Conservation (phyloP, 2,329 filamentous ascomycete genomes). For the Scytalidium sp. region DNA sequence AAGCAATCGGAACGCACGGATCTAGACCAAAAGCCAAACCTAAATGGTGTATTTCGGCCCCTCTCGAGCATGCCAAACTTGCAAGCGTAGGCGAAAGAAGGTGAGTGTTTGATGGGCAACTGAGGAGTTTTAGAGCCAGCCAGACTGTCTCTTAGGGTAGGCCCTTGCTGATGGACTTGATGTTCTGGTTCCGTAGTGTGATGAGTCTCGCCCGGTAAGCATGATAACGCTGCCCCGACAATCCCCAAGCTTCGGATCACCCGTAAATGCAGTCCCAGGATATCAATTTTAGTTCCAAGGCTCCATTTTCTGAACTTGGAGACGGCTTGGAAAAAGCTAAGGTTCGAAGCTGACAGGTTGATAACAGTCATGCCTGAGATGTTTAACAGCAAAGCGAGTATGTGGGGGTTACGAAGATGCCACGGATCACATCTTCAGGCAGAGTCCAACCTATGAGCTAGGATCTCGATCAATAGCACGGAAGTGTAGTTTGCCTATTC, state of each 20-base stretch:
- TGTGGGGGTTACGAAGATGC: conserved; percentile 15
- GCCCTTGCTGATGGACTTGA: neutral
- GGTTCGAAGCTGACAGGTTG: neutral
- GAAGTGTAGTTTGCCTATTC: conserved; percentile 18
- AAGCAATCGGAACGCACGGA: too few species aligned
- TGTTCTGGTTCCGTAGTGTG: conserved; percentile 14
- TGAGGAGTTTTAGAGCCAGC: too few species aligned
- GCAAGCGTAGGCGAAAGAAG: conserved; percentile 18
- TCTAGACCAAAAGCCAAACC: too few species aligned
- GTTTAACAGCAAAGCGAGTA: conserved; percentile 13
- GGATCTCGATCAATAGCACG: conserved; percentile 10
- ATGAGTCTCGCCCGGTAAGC: conserved; percentile 20
- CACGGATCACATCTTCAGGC: conserved; percentile 3
- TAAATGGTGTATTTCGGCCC: conserved; percentile 15
- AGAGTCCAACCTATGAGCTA: neutral
- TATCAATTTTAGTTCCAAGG: neutral
- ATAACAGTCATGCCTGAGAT: conserved; percentile 19
- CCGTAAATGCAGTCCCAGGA: neutral
- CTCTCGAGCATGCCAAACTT: conserved; percentile 20
- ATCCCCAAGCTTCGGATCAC: neutral
- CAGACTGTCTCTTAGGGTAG: neutral
- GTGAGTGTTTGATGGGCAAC: conserved; percentile 1
- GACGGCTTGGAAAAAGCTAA: too few species aligned
- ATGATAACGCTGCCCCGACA: neutral
- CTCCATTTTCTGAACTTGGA: too few species aligned